Percentiles rank a stretch among this genome's conserved stretches.
Conservation (phyloP, 2,329 filamentous ascomycete species). For the Penicillium sp. region DNA sequence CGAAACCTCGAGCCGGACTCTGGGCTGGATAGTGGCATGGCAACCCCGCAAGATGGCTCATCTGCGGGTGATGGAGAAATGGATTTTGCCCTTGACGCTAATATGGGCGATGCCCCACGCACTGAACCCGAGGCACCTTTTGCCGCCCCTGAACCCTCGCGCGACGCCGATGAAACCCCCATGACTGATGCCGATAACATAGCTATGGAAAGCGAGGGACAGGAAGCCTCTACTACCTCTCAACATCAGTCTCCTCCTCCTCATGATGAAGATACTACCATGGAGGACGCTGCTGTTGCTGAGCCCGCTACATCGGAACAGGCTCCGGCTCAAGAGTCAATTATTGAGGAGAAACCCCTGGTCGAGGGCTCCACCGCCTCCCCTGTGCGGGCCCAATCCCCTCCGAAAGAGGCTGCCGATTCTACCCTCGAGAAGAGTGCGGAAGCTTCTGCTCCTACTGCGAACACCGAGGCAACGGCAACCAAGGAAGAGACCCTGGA, state of each 20-base stretch:
- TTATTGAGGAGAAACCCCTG: slow-evolving; percentile 18
- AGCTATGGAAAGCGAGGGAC: slow-evolving; percentile 31
- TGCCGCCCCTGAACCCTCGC: slow-evolving; percentile 30
- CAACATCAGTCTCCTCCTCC: slow-evolving; percentile 27
- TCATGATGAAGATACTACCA: slow-evolving; percentile 38
- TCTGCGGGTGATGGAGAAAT: slow-evolving; percentile 46
- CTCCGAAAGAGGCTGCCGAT: slow-evolving; percentile 21
- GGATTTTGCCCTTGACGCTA: slow-evolving; percentile 36
- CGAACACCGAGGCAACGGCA: slow-evolving; percentile 13
- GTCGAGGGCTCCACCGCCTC: slow-evolving; percentile 19
- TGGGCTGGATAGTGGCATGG: slow-evolving; percentile 53
- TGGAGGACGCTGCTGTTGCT: slow-evolving; percentile 36
- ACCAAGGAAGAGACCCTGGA: slow-evolving; percentile 15
- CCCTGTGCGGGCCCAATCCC: slow-evolving; percentile 18
- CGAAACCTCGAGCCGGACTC: slow-evolving; percentile 57
- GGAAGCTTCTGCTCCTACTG: slow-evolving; percentile 8
- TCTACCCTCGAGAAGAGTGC: slow-evolving; percentile 10
- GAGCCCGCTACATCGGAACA: slow-evolving; percentile 20
- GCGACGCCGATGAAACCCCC: slow-evolving; percentile 31
- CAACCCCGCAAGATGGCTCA: slow-evolving; percentile 45
- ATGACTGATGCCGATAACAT: slow-evolving; percentile 34
- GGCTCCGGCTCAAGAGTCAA: slow-evolving; percentile 16
- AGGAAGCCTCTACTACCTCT: slow-evolving; percentile 30
- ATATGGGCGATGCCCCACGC: slow-evolving; percentile 41
- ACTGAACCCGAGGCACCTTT: slow-evolving; percentile 35